phyloP scores from a whole-genome alignment of 257 asterid genomes.

The Schizonepeta tenuifolia region DNA sequence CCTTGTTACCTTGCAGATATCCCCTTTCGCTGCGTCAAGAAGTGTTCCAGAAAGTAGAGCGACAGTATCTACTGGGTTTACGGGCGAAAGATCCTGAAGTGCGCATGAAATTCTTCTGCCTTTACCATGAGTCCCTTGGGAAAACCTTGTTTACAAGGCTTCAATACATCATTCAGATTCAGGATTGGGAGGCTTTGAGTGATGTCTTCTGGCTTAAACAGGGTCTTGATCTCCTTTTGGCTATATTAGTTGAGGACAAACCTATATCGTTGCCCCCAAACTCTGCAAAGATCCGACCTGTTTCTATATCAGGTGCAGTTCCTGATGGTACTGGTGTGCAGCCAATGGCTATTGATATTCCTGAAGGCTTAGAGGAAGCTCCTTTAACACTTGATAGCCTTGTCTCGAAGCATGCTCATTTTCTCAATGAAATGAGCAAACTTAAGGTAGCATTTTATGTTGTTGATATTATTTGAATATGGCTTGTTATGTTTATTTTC shows the following conservation, averaged over 20 bases:
- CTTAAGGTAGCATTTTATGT: constrained; percentile 67
- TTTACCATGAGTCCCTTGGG: constrained; percentile 89
- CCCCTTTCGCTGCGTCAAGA: constrained; percentile 78
- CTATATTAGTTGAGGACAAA: constrained; percentile 91
- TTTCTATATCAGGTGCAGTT: constrained; percentile 54
- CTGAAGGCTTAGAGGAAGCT: constrained; percentile 77
- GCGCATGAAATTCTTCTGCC: constrained; percentile 80
- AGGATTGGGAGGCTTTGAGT: constrained; percentile 98
- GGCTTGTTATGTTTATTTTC: not conserved
- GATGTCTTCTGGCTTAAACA: constrained; percentile 99
- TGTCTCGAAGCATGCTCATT: constrained; percentile 80
- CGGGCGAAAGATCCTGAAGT: constrained; percentile 89
- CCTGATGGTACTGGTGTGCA: constrained; percentile 68
- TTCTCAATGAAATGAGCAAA: constrained; percentile 85
- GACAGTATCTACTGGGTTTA: constrained; percentile 90
- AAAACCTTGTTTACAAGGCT: constrained; percentile 87
- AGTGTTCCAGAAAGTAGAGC: constrained; percentile 97
- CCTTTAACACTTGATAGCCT: constrained; percentile 83
- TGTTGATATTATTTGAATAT: constrained; percentile 22
- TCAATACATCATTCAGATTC: constrained; percentile 90
- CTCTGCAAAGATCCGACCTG: constrained; percentile 90
- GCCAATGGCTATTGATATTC: constrained; percentile 76
- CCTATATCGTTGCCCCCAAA: constrained; percentile 95
- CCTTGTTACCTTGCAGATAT: constrained; percentile 63
- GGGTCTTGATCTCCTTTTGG: constrained; percentile 99